Conservation (phyloP, 1,284 basidiomycete genomes). For the Cerioporus squamosus region DNA sequence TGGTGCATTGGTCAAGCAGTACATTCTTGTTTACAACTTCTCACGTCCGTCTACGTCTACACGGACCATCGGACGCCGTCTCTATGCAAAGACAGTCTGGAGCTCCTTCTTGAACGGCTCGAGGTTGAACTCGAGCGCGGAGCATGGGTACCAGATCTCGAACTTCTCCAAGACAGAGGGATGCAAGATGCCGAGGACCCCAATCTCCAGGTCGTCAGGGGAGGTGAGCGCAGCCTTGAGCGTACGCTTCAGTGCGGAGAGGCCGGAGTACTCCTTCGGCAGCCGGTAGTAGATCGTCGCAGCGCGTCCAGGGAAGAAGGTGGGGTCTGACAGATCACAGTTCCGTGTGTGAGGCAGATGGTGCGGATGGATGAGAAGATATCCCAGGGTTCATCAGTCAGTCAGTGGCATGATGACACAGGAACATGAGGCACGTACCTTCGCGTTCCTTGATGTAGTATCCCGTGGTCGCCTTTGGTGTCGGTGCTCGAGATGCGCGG, state of each 20-base stretch:
- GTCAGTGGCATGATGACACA: neutral
- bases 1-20: constrained; percentile 9
- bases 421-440: constrained; percentile 51
- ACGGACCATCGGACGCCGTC: neutral
- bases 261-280: constrained; percentile 39
- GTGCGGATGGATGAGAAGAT: neutral
- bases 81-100: constrained; percentile 30
- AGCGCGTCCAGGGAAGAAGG: constrained; percentile 94
- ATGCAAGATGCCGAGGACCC: constrained; percentile 88
- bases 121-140: constrained; percentile 91
- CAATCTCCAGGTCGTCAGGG: constrained; percentile 71
- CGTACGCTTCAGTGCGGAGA: constrained; percentile 35
- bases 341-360: neutral
- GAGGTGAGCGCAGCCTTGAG: constrained; percentile 38
- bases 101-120: constrained; percentile 86
- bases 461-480: constrained; percentile 63
- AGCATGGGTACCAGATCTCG: constrained; percentile 95
- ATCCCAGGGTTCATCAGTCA: neutral
- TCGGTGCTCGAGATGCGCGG: constrained; percentile 73
- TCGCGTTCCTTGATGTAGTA: constrained; percentile 92
- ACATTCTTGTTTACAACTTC: constrained; percentile 15
- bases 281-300: constrained; percentile 89
- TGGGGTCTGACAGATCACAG: constrained; percentile 61
- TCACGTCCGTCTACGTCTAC: neutral
- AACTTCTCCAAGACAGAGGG: constrained; percentile 91